These are phyloP conservation scores for Tuber borchii DNA, from an alignment of 495 filamentous ascomycete species.

Conservation along the genomic window DNA sequence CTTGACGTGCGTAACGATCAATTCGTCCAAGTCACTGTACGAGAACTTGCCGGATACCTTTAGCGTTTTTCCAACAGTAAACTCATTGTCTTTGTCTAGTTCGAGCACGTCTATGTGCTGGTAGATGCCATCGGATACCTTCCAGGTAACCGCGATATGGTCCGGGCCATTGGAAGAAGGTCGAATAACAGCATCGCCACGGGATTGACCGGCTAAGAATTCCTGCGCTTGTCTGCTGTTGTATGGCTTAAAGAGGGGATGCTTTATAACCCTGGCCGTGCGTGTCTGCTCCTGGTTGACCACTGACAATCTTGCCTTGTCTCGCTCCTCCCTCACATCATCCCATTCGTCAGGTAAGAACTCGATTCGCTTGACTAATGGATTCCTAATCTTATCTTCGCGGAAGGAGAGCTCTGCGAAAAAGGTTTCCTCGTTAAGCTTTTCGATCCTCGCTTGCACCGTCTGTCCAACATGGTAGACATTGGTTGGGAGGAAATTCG, in stretches of 20 bases:
- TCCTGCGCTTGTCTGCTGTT: conserved; percentile 91
- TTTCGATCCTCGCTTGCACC: conserved; percentile 76
- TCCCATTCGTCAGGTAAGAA: conserved; percentile 80
- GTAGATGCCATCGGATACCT: conserved; percentile 87
- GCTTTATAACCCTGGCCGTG: conserved; percentile 88
- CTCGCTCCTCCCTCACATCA: conserved; percentile 69
- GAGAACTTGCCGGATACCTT: conserved; percentile 79
- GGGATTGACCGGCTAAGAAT: conserved; percentile 72
- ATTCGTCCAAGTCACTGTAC: conserved; percentile 91
- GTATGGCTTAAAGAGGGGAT: conserved; percentile 88
- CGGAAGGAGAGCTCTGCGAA: conserved; percentile 73
- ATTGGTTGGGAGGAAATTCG: conserved; percentile 44
- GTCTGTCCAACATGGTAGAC: conserved; percentile 71
- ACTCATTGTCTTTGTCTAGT: conserved; percentile 91
- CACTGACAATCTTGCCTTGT: conserved; percentile 58
- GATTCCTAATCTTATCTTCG: conserved; percentile 67
- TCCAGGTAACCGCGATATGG: conserved; percentile 95
- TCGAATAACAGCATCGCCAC: conserved; percentile 88
- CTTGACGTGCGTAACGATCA: conserved; percentile 95
- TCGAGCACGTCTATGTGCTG: conserved; percentile 97
- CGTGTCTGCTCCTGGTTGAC: conserved; percentile 48
- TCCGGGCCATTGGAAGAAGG: conserved; percentile 90
- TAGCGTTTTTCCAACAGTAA: conserved; percentile 76
- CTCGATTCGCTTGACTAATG: conserved; percentile 59
- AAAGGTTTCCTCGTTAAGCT: conserved; percentile 75